A percentile compares a stretch with the other conserved stretches of the same genome.
phyloP scores from a whole-genome alignment of 768 basidiomycete species.

The Mrakia gelida region DNA sequence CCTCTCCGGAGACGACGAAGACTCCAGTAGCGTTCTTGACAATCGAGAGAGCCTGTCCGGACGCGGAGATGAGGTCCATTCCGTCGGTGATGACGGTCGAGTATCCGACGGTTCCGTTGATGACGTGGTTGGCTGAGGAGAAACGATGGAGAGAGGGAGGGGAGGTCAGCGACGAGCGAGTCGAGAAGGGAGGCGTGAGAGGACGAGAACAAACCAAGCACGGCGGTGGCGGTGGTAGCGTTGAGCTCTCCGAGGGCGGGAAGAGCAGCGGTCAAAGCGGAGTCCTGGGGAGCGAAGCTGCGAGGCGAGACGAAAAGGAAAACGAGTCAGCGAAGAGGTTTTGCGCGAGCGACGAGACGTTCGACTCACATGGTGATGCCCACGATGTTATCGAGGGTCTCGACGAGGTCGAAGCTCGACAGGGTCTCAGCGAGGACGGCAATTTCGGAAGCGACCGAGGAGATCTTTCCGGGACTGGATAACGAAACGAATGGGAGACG shows the following conservation, averaged over 20 bases:
- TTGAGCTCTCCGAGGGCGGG: background rate
- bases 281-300: constrained; percentile 10
- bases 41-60: background rate
- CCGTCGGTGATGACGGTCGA: background rate
- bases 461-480: background rate
- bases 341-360: no score
- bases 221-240: constrained; percentile 3
- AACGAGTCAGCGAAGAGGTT: no score
- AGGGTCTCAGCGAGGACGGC: background rate
- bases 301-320: no score
- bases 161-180: background rate
- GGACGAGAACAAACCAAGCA: background rate
- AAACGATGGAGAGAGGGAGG: background rate
- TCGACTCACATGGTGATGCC: background rate
- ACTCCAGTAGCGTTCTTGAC: background rate
- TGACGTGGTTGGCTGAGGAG: constrained; percentile 7
- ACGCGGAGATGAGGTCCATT: background rate
- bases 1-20: background rate
- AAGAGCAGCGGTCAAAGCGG: background rate
- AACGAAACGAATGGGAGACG: background rate
- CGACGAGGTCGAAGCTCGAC: background rate
- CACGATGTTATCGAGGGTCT: background rate
- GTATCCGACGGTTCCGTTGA: constrained; percentile 15
- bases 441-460: background rate
- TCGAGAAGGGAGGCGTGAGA: background rate